A percentile compares a stretch with the other conserved stretches of the same genome.
Evolutionary conservation across 1,284 basidiomycete genomes (phyloP).

Genomic region (Cerrena zonata): DNA sequence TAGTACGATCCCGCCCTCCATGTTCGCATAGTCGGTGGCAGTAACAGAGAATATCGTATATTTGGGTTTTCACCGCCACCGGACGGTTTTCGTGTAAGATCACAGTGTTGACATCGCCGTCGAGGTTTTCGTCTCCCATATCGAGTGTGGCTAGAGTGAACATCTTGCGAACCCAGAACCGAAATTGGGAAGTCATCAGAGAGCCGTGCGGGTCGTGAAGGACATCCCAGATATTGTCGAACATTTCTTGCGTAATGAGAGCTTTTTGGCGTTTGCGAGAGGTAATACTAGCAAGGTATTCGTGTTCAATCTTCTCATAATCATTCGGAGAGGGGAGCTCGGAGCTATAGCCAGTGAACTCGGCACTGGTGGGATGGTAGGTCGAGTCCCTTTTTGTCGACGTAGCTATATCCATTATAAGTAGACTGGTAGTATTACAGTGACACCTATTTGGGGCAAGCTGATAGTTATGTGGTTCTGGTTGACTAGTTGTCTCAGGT

Average conservation of each 20-base stretch:
- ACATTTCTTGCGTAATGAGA: constrained; percentile 62
- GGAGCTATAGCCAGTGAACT: too few species aligned
- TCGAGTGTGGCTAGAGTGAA: constrained; percentile 42
- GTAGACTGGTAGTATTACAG: too few species aligned
- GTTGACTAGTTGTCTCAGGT: too few species aligned
- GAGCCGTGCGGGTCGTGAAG: constrained; percentile 32
- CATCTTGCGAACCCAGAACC: constrained; percentile 78
- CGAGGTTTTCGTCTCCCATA: constrained; percentile 16
- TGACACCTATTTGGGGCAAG: too few species aligned
- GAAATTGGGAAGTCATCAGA: constrained; percentile 39
- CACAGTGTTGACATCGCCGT: constrained; percentile 27
- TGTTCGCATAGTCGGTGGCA: constrained; percentile 64
- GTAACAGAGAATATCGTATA: constrained; percentile 70
- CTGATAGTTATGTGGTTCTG: too few species aligned
- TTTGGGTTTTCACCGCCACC: constrained; percentile 67
- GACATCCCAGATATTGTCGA: constrained; percentile 64
- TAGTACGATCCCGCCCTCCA: constrained; percentile 73
- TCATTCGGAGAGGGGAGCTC: too few species aligned
- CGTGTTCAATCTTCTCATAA: constrained; percentile 49
- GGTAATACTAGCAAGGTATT: constrained; percentile 52
- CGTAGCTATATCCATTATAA: too few species aligned
- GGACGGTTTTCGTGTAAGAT: constrained; percentile 64
- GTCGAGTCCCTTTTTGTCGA: too few species aligned
- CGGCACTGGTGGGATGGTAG: too few species aligned
- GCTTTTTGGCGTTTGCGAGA: constrained; percentile 60